Base-by-base conservation (phyloP, 2,329 filamentous ascomycete species). In the Alternaria consortialis region DNA sequence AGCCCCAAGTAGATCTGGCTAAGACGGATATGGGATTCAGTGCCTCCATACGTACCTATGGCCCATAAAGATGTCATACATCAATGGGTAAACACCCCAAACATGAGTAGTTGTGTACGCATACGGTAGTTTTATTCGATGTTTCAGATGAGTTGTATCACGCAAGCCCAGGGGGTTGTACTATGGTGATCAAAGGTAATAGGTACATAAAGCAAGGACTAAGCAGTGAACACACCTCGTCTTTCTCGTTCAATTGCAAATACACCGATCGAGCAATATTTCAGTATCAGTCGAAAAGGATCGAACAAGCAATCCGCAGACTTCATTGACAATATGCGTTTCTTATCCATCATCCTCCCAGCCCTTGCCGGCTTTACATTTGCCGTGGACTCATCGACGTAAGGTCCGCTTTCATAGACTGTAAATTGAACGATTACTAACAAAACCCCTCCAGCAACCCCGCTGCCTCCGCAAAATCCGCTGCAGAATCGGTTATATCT, bases 321-420 rank as follows among this genome's bases (percentile, higher is more conserved):
- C 20, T 20, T 20, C 20, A 20, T 2, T n/a, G 12, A 7, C 40
- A 13, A 4, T 9, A 67, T 66, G 63, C 65, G 53, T 64, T 59
- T 66, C 63, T 53, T 60, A 5, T 23, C 34, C 11, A 8, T 64
- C 31, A 15, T 58, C 17, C 23, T 60, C 13, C 31, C 57, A 13
- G 47, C 54, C 53, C 44, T 66, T 23, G 40, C 56, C 11, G 48
- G 57, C 6, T n/a, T 56, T 1, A 15, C 29, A 1, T 3, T 56
- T 6, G 43, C 53, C 13, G 43, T 25, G 23, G 46, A 50, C 5
- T 2, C 17, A 1, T 36, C 40, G 1, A 17, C 43, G 53, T 56
- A 8, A 15, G 53, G 15, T 1, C 11, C 4, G 2, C 6, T 7
- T 37, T 6, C 17, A 2, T 13, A 12, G 2, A 7, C 9, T n/a